Conservation (phyloP, 768 basidiomycete species). For the Kwoniella mangroviensis region DNA sequence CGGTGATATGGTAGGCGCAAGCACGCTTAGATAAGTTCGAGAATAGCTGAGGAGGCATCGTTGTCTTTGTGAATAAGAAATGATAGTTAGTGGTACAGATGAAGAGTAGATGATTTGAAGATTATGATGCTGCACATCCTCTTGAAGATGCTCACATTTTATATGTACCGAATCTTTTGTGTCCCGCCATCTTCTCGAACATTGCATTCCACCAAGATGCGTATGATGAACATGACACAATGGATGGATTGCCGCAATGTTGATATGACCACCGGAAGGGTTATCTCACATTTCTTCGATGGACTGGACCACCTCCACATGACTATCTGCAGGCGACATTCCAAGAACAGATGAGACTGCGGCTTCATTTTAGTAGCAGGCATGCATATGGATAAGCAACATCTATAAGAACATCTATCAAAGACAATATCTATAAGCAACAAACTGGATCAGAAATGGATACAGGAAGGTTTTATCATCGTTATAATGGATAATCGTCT, state of each 20-base stretch:
- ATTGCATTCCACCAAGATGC: constrained; percentile 5
- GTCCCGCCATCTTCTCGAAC: constrained; percentile 27
- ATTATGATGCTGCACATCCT: too few relatives aligned
- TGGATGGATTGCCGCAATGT: neutral
- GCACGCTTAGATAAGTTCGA: constrained; percentile 7
- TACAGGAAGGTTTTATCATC: neutral
- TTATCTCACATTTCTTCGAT: constrained; percentile 2
- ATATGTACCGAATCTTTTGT: neutral
- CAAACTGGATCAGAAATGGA: neutral
- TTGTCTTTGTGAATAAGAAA: neutral
- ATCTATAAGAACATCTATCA: constrained; percentile 14
- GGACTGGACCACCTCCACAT: constrained; percentile 9
- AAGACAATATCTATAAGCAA: constrained; percentile 4
- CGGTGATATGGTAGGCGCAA: constrained; percentile 26
- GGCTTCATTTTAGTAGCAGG: too few relatives aligned
- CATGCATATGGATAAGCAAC: constrained; percentile 10
- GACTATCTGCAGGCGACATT: neutral
- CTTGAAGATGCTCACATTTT: too few relatives aligned
- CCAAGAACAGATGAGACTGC: neutral
- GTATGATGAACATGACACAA: neutral
- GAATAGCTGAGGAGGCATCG: constrained; percentile 15
- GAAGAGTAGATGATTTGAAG: too few relatives aligned
- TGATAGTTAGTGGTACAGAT: neutral
- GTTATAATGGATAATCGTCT: constrained; percentile 1
- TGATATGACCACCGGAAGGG: constrained; percentile 2